These are phyloP conservation scores for Infundibulicybe gibba DNA, from an alignment of 768 basidiomycete genomes.

Conservation along the genomic window DNA sequence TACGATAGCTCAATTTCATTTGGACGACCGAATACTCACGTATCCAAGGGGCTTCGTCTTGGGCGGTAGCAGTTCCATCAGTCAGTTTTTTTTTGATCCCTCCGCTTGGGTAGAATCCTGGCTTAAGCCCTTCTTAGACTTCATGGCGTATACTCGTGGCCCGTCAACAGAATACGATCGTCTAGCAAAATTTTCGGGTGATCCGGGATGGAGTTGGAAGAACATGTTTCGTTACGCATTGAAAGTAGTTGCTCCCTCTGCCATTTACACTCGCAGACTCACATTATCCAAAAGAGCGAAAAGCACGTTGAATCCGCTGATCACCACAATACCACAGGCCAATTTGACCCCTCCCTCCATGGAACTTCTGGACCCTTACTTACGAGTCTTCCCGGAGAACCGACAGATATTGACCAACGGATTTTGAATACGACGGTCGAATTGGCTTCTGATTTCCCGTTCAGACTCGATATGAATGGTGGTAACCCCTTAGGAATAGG, in stretches of 20 bases:
- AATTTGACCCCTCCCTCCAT: constrained; percentile 34
- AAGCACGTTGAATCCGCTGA: constrained; percentile 32
- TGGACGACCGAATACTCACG: constrained; percentile 13
- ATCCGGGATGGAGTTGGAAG: constrained; percentile 33
- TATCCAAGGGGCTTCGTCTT: constrained; percentile 21
- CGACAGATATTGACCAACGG: constrained; percentile 23
- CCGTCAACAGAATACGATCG: constrained; percentile 32
- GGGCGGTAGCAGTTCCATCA: constrained; percentile 20
- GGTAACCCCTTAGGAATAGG: constrained; percentile 28
- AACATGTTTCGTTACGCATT: constrained; percentile 27
- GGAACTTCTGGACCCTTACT: constrained; percentile 25
- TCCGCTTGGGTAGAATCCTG: background rate
- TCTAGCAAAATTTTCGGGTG: constrained; percentile 25
- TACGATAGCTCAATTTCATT: constrained; percentile 18
- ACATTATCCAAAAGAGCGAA: constrained; percentile 25
- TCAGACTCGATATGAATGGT: constrained; percentile 27
- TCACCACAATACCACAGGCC: constrained; percentile 29
- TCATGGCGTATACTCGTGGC: constrained; percentile 30
- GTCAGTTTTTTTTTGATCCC: constrained; percentile 7
- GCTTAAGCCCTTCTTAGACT: constrained; percentile 15
- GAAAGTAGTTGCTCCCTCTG: constrained; percentile 16
- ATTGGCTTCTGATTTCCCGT: constrained; percentile 26
- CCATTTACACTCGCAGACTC: background rate
- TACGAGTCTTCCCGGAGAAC: constrained; percentile 26
- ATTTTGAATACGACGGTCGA: constrained; percentile 31